Evolutionary conservation across 306 rosid genomes (phyloP).

Genomic region (Begonia masoniana): DNA sequence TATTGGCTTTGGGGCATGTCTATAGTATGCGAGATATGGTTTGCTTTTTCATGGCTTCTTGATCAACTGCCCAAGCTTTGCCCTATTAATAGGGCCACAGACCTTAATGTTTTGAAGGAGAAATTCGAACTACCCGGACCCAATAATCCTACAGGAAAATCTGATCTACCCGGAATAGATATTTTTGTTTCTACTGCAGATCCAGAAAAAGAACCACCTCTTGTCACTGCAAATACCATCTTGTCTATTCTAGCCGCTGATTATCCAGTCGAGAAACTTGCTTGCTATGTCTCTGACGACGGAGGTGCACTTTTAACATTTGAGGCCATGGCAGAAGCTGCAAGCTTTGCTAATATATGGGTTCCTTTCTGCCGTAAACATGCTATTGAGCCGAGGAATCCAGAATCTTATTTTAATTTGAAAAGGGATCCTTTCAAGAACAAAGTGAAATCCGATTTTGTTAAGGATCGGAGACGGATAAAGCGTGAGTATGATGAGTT

Average conservation of each 20-base stretch:
- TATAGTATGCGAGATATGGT: slow-evolving; percentile 90
- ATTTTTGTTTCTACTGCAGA: slow-evolving; percentile 92
- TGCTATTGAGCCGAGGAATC: slow-evolving; percentile 88
- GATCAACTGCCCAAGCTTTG: slow-evolving; percentile 87
- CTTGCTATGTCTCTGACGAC: slow-evolving; percentile 97
- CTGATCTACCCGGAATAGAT: slow-evolving; percentile 95
- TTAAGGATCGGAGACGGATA: slow-evolving; percentile 80
- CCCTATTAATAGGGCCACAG: slow-evolving; percentile 73
- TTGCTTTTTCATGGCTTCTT: slow-evolving; percentile 97
- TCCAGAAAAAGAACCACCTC: slow-evolving; percentile 98
- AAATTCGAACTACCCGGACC: slow-evolving; percentile 65
- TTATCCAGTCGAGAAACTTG: slow-evolving; percentile 93
- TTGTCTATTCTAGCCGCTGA: slow-evolving; percentile 84
- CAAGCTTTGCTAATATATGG: slow-evolving; percentile 88
- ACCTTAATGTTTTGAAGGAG: slow-evolving; percentile 80
- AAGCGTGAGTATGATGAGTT: slow-evolving; percentile 98
- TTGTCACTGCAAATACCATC: slow-evolving; percentile 90
- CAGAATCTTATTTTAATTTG: slow-evolving; percentile 77
- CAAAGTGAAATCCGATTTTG: slow-evolving; percentile 79
- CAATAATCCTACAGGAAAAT: slow-evolving; percentile 75
- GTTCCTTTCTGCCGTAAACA: slow-evolving; percentile 95
- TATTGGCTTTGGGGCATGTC: slow-evolving; percentile 97
- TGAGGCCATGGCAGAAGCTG: slow-evolving; percentile 99
- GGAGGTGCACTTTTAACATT: slow-evolving; percentile 97
- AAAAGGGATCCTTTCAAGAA: slow-evolving; percentile 91